Evolutionary conservation across 495 filamentous ascomycete genomes (phyloP).

Genomic region (Xylaria venustula): DNA sequence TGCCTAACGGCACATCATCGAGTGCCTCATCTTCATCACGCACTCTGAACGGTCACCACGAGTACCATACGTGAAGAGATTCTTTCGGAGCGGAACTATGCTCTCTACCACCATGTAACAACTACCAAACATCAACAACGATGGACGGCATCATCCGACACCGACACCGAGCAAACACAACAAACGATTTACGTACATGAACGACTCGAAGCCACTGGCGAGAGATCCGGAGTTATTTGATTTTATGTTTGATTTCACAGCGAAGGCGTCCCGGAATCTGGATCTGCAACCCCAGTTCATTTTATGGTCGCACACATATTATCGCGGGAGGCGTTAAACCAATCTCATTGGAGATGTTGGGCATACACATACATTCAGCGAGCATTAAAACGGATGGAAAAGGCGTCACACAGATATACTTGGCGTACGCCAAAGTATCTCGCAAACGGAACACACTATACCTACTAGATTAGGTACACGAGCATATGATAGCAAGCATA

Average conservation of each 20-base stretch:
- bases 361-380: not conserved
- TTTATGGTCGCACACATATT: too few relatives aligned
- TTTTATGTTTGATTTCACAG: too few relatives aligned
- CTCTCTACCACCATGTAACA: too few relatives aligned
- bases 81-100: too few relatives aligned
- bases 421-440: too few relatives aligned
- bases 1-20: slow-evolving; percentile 35
- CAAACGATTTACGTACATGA: slow-evolving; percentile 1
- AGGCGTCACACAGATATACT: not conserved
- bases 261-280: slow-evolving; percentile 1
- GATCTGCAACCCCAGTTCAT: not conserved
- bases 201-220: not conserved
- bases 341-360: not conserved
- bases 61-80: slow-evolving; percentile 15
- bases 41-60: slow-evolving; percentile 11
- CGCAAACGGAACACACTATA: not conserved
- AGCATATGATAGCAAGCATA: not conserved
- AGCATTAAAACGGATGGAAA: not conserved
- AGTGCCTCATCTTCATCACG: slow-evolving; percentile 6
- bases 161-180: too few relatives aligned
- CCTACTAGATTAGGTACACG: slow-evolving; percentile 10
- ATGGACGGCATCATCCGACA: too few relatives aligned
- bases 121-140: too few relatives aligned
- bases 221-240: not conserved
- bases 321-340: too few relatives aligned